Conservation (phyloP, 2,329 filamentous ascomycete genomes). For the Verticillium dahliae region DNA sequence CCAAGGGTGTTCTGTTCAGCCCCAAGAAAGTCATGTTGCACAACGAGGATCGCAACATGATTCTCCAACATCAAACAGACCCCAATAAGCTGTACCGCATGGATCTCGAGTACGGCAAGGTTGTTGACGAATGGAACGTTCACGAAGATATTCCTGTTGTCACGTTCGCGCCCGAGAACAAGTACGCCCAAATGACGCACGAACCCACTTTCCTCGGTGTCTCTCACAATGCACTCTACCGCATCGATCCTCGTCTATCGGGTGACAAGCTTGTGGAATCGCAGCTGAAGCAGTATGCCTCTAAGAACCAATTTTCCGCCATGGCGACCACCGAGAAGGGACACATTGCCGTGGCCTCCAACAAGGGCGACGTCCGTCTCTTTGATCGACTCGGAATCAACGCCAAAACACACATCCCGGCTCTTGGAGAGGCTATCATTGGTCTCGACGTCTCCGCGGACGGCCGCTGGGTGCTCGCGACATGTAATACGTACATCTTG, state of each 20-base stretch:
- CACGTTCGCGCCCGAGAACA: conserved; percentile 91
- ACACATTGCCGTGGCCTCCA: conserved; percentile 92
- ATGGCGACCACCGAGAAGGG: conserved; percentile 93
- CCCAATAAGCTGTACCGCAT: conserved; percentile 92
- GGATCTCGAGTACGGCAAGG: conserved; percentile 96
- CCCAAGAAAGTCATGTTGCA: conserved; percentile 97
- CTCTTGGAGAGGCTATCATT: conserved; percentile 89
- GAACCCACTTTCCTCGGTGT: conserved; percentile 94
- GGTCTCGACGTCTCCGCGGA: conserved; percentile 94
- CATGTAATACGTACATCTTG: conserved; percentile 88
- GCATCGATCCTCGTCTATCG: conserved; percentile 82
- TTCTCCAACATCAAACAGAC: conserved; percentile 75
- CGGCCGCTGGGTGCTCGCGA: conserved; percentile 91
- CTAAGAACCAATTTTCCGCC: conserved; percentile 96
- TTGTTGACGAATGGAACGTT: conserved; percentile 97
- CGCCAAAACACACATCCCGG: conserved; percentile 94
- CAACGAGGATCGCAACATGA: conserved; percentile 82
- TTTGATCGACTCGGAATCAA: conserved; percentile 96
- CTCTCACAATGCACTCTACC: conserved; percentile 87
- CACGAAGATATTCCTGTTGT: conserved; percentile 93
- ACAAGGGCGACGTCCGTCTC: conserved; percentile 94
- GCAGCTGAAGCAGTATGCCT: conserved; percentile 90
- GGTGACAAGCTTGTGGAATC: conserved; percentile 90
- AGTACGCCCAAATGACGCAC: conserved; percentile 95
- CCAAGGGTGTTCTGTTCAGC: conserved; percentile 78